Conservation (phyloP, 1,284 basidiomycete genomes). For the Trichosporon faecale region DNA sequence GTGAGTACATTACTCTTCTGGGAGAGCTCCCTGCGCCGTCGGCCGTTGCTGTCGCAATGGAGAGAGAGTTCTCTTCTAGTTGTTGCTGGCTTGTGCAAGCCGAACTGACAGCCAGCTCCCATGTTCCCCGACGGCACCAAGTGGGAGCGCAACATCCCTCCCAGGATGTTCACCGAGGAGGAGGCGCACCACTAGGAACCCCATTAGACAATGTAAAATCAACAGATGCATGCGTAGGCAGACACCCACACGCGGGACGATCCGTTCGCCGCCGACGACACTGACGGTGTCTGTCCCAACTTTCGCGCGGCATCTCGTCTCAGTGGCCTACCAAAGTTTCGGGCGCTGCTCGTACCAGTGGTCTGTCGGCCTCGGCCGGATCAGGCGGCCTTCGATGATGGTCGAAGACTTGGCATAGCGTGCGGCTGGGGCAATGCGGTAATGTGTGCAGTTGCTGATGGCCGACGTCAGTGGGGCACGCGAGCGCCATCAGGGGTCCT, state of each 20-base stretch:
- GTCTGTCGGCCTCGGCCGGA: not conserved
- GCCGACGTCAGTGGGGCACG: not conserved
- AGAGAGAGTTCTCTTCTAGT: too few relatives aligned
- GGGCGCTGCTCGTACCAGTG: not conserved
- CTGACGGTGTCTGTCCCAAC: not conserved
- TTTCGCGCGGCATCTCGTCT: not conserved
- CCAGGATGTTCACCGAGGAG: slow-evolving; percentile 16
- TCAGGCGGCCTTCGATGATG: not conserved
- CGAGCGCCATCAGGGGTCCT: not conserved
- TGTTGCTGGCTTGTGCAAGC: too few relatives aligned
- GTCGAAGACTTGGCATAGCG: not conserved
- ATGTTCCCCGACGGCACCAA: slow-evolving; percentile 78
- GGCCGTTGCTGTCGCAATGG: not conserved
- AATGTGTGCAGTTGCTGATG: not conserved
- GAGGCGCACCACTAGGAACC: slow-evolving; percentile 15
- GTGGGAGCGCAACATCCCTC: slow-evolving; percentile 55
- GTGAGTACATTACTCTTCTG: slow-evolving; percentile 57
- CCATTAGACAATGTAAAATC: slow-evolving; percentile 18
- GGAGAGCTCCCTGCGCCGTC: not conserved
- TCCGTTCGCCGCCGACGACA: not conserved
- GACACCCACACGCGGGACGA: not conserved
- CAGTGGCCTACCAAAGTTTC: not conserved
- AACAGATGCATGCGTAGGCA: slow-evolving; percentile 22
- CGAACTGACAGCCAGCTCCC: slow-evolving; percentile 59
- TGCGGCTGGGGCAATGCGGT: not conserved